phyloP scores from a whole-genome alignment of 2,329 filamentous ascomycete species.

The Penicillium sp. region DNA sequence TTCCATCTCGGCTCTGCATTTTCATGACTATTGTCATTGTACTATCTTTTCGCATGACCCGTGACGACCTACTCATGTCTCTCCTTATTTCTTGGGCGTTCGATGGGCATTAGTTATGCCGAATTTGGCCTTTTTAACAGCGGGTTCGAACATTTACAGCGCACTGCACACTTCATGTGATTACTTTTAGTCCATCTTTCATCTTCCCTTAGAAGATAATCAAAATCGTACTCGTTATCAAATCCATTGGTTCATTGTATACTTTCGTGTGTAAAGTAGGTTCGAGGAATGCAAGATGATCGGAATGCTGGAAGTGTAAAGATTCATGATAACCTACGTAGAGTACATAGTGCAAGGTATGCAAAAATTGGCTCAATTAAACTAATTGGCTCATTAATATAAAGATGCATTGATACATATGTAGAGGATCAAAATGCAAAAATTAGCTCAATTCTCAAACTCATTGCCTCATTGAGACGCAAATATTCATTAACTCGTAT shows the following conservation, averaged over 20 bases:
- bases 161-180: conserved; percentile 7
- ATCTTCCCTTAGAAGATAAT: conserved; percentile 5
- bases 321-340: too few species aligned
- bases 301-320: too few species aligned
- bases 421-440: background rate
- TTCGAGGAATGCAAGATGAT: background rate
- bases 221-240: background rate
- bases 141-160: conserved; percentile 1
- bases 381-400: background rate
- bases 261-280: background rate
- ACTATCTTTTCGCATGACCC: conserved; percentile 20
- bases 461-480: background rate
- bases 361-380: background rate
- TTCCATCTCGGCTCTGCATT: conserved; percentile 13
- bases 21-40: conserved; percentile 16
- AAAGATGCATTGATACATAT: background rate
- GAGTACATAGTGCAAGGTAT: too few species aligned
- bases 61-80: conserved; percentile 22
- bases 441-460: background rate
- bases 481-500: background rate
- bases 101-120: background rate
- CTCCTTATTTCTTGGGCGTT: conserved; percentile 16
- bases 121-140: background rate
- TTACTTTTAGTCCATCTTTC: conserved; percentile 7
- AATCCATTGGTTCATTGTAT: background rate